Evolutionary conservation across 2,329 filamentous ascomycete species (phyloP).

Genomic region (Trichoderma sp.): DNA sequence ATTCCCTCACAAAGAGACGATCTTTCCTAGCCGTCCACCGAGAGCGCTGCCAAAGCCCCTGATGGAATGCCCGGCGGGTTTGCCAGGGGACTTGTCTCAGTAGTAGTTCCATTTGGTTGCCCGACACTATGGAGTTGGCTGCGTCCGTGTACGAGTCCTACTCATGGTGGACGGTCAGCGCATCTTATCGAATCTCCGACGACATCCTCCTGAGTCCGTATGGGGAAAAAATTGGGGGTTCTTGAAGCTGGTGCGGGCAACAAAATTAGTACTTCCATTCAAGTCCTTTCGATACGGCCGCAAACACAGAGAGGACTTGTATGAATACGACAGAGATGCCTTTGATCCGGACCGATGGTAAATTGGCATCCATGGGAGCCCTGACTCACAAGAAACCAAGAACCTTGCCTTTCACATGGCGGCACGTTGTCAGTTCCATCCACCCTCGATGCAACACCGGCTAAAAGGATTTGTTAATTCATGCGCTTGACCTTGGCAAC

Average conservation of each 20-base stretch:
- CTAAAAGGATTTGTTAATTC: not conserved
- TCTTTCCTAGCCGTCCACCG: not conserved
- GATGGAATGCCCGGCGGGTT: not conserved
- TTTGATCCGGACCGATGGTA: conserved; percentile 9
- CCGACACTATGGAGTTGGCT: not conserved
- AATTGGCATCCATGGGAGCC: not conserved
- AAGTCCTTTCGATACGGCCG: not conserved
- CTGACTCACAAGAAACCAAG: not conserved
- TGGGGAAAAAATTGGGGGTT: not conserved
- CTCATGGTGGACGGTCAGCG: not conserved
- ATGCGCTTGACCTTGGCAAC: not conserved
- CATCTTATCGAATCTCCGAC: not conserved
- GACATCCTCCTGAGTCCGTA: not conserved
- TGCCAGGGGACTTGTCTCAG: not conserved
- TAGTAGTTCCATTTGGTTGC: not conserved
- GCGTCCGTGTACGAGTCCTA: not conserved
- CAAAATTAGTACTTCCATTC: not conserved
- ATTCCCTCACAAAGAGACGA: not conserved
- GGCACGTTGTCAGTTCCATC: not conserved
- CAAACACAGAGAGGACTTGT: not conserved
- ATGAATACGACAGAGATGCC: not conserved
- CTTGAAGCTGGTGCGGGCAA: not conserved
- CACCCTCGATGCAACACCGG: not conserved
- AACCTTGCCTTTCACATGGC: conserved; percentile 13
- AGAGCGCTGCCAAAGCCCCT: not conserved